phyloP scores from a whole-genome alignment of 2,329 filamentous ascomycete species.

The Trichoderma sp. region DNA sequence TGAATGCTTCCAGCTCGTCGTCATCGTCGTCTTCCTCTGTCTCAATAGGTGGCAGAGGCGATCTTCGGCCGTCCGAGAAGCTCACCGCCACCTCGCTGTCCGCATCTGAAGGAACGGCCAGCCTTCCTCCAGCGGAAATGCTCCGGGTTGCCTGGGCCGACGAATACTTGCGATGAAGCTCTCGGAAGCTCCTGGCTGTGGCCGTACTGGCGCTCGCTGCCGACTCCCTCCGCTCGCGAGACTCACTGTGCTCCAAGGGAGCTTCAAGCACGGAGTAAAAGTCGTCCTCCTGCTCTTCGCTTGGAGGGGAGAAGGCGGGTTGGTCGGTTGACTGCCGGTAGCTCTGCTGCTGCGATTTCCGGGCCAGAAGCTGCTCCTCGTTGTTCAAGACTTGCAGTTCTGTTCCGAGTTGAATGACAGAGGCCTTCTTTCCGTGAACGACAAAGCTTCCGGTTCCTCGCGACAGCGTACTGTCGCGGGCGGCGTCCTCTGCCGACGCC shows the following conservation, averaged over 20 bases:
- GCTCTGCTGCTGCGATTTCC: slow-evolving; percentile 54
- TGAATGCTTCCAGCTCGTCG: not conserved
- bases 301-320: slow-evolving; percentile 42
- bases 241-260: slow-evolving; percentile 45
- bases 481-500: slow-evolving; percentile 43
- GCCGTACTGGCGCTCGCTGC: slow-evolving; percentile 67
- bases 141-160: slow-evolving; percentile 53
- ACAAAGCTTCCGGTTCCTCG: slow-evolving; percentile 88
- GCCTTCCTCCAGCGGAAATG: slow-evolving; percentile 44
- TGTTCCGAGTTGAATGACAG: slow-evolving; percentile 93
- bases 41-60: slow-evolving; percentile 57
- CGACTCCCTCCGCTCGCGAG: slow-evolving; percentile 58
- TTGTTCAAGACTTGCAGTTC: slow-evolving; percentile 79
- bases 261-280: slow-evolving; percentile 55
- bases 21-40: slow-evolving; percentile 35
- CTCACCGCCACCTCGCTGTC: slow-evolving; percentile 64
- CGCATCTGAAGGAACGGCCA: slow-evolving; percentile 57
- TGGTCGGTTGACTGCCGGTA: slow-evolving; percentile 36
- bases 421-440: slow-evolving; percentile 96
- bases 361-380: slow-evolving; percentile 70
- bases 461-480: slow-evolving; percentile 68
- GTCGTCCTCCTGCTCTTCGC: slow-evolving; percentile 49
- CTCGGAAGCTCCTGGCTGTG: slow-evolving; percentile 66
- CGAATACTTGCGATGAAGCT: slow-evolving; percentile 63
- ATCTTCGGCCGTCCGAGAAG: slow-evolving; percentile 60